Conservation (phyloP, 2,329 filamentous ascomycete species). For the Cercospora sp. region DNA sequence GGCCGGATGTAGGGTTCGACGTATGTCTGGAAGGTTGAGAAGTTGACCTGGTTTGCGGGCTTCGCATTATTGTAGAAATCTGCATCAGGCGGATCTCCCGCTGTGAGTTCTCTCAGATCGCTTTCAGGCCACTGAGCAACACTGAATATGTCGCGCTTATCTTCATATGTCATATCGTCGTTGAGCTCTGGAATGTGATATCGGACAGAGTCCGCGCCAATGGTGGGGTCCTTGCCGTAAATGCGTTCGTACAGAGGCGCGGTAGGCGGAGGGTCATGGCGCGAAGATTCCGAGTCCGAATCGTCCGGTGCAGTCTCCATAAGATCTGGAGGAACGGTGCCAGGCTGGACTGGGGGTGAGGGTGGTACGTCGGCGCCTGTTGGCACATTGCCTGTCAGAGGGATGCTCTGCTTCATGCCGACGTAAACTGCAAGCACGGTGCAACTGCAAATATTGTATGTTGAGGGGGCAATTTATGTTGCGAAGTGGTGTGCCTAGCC, state of each 20-base stretch:
- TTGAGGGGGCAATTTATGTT: background rate
- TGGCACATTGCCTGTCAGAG: conserved; percentile 15
- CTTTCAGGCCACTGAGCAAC: conserved; percentile 79
- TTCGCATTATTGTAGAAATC: conserved; percentile 89
- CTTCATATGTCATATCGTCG: conserved; percentile 76
- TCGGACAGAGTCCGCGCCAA: conserved; percentile 86
- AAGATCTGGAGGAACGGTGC: conserved; percentile 42
- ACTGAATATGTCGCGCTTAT: conserved; percentile 83
- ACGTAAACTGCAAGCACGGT: background rate
- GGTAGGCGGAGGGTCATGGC: conserved; percentile 58
- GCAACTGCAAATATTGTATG: background rate
- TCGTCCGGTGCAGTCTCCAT: conserved; percentile 65
- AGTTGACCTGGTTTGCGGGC: conserved; percentile 89
- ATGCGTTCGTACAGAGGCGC: conserved; percentile 71
- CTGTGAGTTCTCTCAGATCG: conserved; percentile 80
- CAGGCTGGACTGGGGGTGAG: conserved; percentile 36
- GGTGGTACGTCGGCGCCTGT: conserved; percentile 35
- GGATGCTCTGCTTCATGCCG: background rate
- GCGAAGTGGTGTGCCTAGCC: background rate
- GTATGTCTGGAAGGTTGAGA: conserved; percentile 88
- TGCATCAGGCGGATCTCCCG: conserved; percentile 85
- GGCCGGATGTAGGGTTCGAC: conserved; percentile 88
- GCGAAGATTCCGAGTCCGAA: conserved; percentile 55
- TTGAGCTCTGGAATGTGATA: conserved; percentile 83
- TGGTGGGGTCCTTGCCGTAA: conserved; percentile 88